Base-by-base conservation (phyloP, 805 yeast species). In the Ascoidea rubescens region DNA sequence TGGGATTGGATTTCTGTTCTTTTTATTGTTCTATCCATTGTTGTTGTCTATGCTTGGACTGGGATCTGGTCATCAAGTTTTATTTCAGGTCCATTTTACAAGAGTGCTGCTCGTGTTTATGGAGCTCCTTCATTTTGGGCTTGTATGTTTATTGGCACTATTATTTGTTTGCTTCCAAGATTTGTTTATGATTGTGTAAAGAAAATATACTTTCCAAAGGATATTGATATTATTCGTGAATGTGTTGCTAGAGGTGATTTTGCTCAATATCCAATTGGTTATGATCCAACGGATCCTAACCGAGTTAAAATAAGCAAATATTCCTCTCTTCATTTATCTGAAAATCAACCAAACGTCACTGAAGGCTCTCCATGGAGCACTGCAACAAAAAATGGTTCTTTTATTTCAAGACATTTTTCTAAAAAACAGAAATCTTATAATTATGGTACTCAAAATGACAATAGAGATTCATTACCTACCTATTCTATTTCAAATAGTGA, bases 231-330 rank as follows among this genome's bases (percentile, higher is more conserved):
- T 56, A 74, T 86, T 52, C 69, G 93, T 60, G 93, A 86, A 65
- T 75, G 86, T 66, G 81, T 79, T 58, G 65, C 66, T 31, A 70
- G 74, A 52, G 93, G 93, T 48, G 84, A 82, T 58, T 85, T 76
- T 59, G 79, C 71, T 54, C 78, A 74, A 44, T 84, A 80, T 62
- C 89, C 89, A 8, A 67, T 63, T 8, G 73, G 77, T 51, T 85
- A 82, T 62, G 95, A 85, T 63, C 95, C 95, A 47, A 84, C 95
- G 2, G 90, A 84, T 65, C 87, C 90, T 33, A 67, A 80, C 55
- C 73, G 85, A 58, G 72, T 70, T 14, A 73, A 73, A 55, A 68
- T 83, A 33, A 70, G 79, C 46, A 68, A 73, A 49, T 74, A 77
- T 59, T 63, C 70, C 5, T 59, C 61, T 28, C 65, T 63, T 5